Conservation (phyloP, 1,284 basidiomycete genomes). For the Volvariella surrecta region DNA sequence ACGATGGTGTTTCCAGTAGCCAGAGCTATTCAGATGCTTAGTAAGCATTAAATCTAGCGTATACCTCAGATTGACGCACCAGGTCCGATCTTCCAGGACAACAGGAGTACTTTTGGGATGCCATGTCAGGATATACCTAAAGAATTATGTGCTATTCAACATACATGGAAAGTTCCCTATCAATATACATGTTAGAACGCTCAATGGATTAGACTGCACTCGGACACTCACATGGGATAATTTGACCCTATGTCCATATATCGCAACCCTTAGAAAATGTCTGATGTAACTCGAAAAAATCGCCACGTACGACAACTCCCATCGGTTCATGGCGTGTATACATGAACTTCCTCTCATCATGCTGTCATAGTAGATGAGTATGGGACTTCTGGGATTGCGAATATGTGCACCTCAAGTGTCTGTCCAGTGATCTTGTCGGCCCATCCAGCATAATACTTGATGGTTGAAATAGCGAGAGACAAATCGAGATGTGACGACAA, state of each 20-base stretch:
- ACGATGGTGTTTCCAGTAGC: conserved; percentile 81
- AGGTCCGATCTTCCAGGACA: conserved; percentile 79
- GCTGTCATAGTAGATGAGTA: conserved; percentile 25
- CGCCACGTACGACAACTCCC: conserved; percentile 56
- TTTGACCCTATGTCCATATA: conserved; percentile 68
- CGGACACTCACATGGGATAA: conserved; percentile 50
- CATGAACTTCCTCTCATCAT: conserved; percentile 58
- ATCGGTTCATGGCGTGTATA: conserved; percentile 92
- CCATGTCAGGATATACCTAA: conserved; percentile 14
- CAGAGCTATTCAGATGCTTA: conserved; percentile 68
- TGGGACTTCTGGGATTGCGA: neutral
- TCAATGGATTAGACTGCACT: too few relatives aligned
- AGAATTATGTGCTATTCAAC: conserved; percentile 13
- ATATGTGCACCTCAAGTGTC: conserved; percentile 51
- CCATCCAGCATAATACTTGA: conserved; percentile 75
- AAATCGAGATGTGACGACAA: conserved; percentile 74
- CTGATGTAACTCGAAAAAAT: conserved; percentile 4
- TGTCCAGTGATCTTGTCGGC: conserved; percentile 86
- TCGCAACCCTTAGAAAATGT: neutral
- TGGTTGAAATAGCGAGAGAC: conserved; percentile 50
- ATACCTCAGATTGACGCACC: conserved; percentile 16
- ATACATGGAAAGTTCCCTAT: conserved; percentile 52
- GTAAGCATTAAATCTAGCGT: conserved; percentile 78
- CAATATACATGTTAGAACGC: conserved; percentile 1
- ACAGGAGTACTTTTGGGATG: conserved; percentile 56